phyloP scores from a whole-genome alignment of 164 flowering plant species.

The Warburgia ugandensis region DNA sequence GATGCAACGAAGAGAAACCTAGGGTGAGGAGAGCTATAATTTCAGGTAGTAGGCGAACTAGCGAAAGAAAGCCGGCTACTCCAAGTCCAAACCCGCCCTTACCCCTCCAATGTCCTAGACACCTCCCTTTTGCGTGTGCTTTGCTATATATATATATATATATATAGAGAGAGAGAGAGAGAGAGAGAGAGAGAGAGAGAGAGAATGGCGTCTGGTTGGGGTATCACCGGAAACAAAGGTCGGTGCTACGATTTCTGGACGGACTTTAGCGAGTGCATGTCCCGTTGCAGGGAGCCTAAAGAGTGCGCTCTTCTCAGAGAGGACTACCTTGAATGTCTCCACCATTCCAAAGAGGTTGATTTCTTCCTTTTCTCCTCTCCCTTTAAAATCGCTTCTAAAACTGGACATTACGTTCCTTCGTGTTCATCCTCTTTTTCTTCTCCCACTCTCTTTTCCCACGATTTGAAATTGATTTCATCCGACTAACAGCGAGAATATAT shows the following conservation, averaged over 20 bases:
- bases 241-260: slow-evolving; percentile 96
- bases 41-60: too few relatives aligned
- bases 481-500: too few relatives aligned
- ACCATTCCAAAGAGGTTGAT: slow-evolving; percentile 86
- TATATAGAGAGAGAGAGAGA: neutral
- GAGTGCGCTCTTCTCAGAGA: slow-evolving; percentile 87
- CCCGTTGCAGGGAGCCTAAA: slow-evolving; percentile 80
- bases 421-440: neutral
- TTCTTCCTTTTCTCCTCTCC: neutral
- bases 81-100: too few relatives aligned
- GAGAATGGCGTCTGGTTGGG: slow-evolving; percentile 65
- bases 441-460: too few relatives aligned
- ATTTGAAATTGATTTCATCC: too few relatives aligned
- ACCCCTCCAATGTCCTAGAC: too few relatives aligned
- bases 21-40: too few relatives aligned
- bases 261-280: slow-evolving; percentile 96
- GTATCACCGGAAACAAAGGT: slow-evolving; percentile 88
- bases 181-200: neutral
- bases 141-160: too few relatives aligned
- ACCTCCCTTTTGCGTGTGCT: too few relatives aligned
- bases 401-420: neutral
- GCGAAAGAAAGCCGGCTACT: too few relatives aligned
- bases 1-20: too few relatives aligned
- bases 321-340: slow-evolving; percentile 94
- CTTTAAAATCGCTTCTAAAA: neutral